Conservation (phyloP, 208 protist genomes). For the Novymonas esmeraldas region DNA sequence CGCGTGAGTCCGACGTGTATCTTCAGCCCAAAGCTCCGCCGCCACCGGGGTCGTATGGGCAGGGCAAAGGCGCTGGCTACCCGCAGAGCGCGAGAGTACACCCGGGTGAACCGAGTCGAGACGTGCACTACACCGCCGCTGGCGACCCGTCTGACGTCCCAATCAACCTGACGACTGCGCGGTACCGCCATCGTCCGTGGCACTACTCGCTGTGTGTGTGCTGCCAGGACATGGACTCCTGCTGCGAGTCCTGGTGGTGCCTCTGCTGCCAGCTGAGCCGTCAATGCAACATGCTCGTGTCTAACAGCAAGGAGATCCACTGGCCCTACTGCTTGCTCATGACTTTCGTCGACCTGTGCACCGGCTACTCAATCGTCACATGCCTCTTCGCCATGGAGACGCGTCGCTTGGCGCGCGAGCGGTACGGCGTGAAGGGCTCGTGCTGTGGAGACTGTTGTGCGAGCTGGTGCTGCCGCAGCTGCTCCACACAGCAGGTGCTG, state of each 20-base stretch:
- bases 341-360: slow-evolving; percentile 2
- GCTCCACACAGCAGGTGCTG: slow-evolving; percentile 56
- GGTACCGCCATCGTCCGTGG: slow-evolving; percentile 30
- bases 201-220: slow-evolving; percentile 45
- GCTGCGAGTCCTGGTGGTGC: slow-evolving; percentile 41
- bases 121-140: no score
- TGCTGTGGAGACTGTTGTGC: slow-evolving; percentile 28
- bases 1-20: no score
- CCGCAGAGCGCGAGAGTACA: no score
- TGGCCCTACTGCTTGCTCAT: slow-evolving; percentile 30
- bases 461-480: slow-evolving; percentile 40
- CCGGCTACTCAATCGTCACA: slow-evolving; percentile 7
- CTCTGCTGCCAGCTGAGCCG: slow-evolving; percentile 43
- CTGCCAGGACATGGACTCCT: slow-evolving; percentile 42
- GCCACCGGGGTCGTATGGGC: no score
- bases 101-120: no score
- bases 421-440: slow-evolving; percentile 33
- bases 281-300: slow-evolving; percentile 48
- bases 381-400: slow-evolving; percentile 24
- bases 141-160: no score
- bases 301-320: slow-evolving; percentile 20
- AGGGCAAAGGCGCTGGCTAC: no score
- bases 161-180: no score
- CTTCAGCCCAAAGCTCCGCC: no score
- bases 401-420: slow-evolving; percentile 23